Percentiles rank a stretch among this genome's conserved stretches.
These are phyloP conservation scores for Pythium angustatum DNA, from an alignment of 352 stramenopile species.

Conservation along the genomic window DNA sequence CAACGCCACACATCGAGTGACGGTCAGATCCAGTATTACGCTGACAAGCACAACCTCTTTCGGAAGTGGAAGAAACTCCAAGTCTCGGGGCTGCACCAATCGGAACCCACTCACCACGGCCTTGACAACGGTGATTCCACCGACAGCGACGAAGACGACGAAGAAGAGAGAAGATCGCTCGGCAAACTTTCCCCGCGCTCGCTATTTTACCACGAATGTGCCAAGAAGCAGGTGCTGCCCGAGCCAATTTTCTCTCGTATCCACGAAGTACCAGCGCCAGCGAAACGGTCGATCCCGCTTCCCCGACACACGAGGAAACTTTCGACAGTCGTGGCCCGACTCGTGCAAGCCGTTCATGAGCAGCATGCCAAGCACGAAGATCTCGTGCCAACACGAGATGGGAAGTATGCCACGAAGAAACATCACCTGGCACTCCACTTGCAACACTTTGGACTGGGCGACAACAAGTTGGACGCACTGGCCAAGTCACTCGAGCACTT, in stretches of 20 bases:
- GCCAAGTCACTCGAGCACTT: constrained; percentile 58
- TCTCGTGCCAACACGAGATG: constrained; percentile 27
- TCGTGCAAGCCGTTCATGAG: constrained; percentile 40
- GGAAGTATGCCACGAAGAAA: constrained; percentile 38
- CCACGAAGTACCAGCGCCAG: constrained; percentile 34
- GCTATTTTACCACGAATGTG: constrained; percentile 68
- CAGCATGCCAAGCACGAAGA: constrained; percentile 33
- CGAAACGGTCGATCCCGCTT: constrained; percentile 10
- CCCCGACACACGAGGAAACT: constrained; percentile 8
- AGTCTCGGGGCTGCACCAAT: constrained; percentile 53
- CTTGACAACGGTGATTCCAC: background rate
- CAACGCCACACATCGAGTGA: constrained; percentile 51
- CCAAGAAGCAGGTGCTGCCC: constrained; percentile 54
- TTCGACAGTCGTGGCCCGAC: constrained; percentile 36
- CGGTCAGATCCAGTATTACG: constrained; percentile 67
- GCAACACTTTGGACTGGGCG: constrained; percentile 73
- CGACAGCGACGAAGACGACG: constrained; percentile 13
- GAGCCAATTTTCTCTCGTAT: constrained; percentile 77
- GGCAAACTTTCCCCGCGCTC: constrained; percentile 58
- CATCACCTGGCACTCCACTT: constrained; percentile 54
- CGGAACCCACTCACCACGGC: constrained; percentile 12
- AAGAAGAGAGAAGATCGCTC: constrained; percentile 25
- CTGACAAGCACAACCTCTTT: constrained; percentile 74
- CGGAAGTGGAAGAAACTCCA: constrained; percentile 76
- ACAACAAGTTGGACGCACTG: constrained; percentile 57